phyloP scores from a whole-genome alignment of 768 basidiomycete genomes.

The Fibroporia radiculosa region DNA sequence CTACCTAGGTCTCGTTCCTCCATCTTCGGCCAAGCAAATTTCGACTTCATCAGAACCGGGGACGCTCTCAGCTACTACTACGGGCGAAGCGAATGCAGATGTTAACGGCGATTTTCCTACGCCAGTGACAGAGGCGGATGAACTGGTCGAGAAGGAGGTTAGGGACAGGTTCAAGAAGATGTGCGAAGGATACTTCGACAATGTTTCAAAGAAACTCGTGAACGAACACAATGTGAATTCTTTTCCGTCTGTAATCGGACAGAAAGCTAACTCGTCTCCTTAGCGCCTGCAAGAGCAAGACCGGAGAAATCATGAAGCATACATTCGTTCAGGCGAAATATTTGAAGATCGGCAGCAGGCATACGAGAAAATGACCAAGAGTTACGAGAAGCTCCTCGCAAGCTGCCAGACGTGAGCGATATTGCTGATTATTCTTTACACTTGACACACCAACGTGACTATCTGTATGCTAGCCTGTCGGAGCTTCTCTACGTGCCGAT shows the following conservation, averaged over 20 bases:
- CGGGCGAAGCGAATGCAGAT: conserved; percentile 18
- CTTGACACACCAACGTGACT: conserved; percentile 3
- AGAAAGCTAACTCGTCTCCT: background rate
- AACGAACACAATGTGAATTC: conserved; percentile 78
- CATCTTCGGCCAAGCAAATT: conserved; percentile 49
- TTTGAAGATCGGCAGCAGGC: conserved; percentile 98
- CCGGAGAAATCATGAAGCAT: conserved; percentile 94
- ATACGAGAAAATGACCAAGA: conserved; percentile 97
- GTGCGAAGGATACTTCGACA: conserved; percentile 92
- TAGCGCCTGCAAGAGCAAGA: conserved; percentile 97
- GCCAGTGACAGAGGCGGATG: conserved; percentile 47
- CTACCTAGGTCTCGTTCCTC: conserved; percentile 72
- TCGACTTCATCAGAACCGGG: conserved; percentile 47
- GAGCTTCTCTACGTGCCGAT: conserved; percentile 82
- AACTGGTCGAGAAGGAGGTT: conserved; percentile 78
- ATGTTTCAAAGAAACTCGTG: conserved; percentile 82
- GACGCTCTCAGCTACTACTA: conserved; percentile 36
- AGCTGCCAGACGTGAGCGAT: conserved; percentile 76
- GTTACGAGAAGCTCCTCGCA: conserved; percentile 84
- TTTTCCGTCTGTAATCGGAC: conserved; percentile 1
- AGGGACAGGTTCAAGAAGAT: conserved; percentile 86
- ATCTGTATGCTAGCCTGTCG: conserved; percentile 52
- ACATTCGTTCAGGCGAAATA: conserved; percentile 97
- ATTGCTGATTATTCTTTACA: background rate
- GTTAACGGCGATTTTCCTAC: conserved; percentile 32